Evolutionary conservation across 805 yeast species (phyloP).

Genomic region (Kockiozyma suomiensis): DNA sequence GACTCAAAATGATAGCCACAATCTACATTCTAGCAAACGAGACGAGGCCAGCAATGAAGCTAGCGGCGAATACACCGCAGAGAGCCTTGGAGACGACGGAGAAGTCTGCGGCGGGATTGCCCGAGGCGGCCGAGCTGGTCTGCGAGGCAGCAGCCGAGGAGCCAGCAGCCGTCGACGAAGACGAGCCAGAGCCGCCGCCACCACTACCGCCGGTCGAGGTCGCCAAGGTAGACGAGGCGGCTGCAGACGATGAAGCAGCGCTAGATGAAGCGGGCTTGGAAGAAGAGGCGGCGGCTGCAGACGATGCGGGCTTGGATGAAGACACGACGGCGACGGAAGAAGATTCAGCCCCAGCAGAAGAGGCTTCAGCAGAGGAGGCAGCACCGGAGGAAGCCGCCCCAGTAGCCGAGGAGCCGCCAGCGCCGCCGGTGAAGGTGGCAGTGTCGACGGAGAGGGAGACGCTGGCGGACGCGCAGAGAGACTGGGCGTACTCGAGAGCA

Average conservation of each 20-base stretch:
- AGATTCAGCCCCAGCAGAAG: slow-evolving; percentile 4
- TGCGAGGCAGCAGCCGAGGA: slow-evolving; percentile 1
- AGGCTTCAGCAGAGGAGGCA: slow-evolving; percentile 6
- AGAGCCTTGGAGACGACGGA: slow-evolving; percentile 8
- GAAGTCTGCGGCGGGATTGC: background rate
- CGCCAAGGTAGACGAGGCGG: slow-evolving; percentile 11
- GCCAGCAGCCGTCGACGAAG: slow-evolving; percentile 11
- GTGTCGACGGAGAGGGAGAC: slow-evolving; percentile 27
- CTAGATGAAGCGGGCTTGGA: slow-evolving; percentile 5
- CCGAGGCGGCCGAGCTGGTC: slow-evolving; percentile 13
- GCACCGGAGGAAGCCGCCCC: slow-evolving; percentile 4
- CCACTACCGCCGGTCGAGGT: slow-evolving; percentile 7
- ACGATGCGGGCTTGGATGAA: slow-evolving; percentile 5
- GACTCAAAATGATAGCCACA: background rate
- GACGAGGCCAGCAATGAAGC: slow-evolving; percentile 17
- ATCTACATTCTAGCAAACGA: slow-evolving; percentile 5
- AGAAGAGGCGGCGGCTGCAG: slow-evolving; percentile 10
- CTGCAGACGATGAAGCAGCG: slow-evolving; percentile 17
- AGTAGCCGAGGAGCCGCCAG: slow-evolving; percentile 12
- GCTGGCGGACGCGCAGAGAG: slow-evolving; percentile 30
- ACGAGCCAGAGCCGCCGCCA: slow-evolving; percentile 5
- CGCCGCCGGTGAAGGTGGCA: slow-evolving; percentile 19
- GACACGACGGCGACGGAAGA: slow-evolving; percentile 8
- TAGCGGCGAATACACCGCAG: slow-evolving; percentile 19
- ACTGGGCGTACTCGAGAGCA: slow-evolving; percentile 28